Percentiles rank a stretch among this genome's conserved stretches.
phyloP scores from a whole-genome alignment of 345 rosid species.

The Geranium brycei region DNA sequence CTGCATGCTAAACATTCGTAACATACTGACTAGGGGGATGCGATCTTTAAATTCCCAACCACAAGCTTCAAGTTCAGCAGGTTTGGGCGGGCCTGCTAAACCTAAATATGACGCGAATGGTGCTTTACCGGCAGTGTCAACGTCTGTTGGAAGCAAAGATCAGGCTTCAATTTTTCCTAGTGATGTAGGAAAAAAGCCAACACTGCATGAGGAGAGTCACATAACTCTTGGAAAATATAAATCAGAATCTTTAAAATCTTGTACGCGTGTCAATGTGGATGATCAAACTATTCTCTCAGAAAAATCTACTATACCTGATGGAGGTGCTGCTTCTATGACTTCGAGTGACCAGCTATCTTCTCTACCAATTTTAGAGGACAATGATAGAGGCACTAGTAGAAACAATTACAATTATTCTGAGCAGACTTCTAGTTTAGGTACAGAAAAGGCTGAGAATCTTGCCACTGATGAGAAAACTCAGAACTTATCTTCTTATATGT shows the following conservation, averaged over 20 bases:
- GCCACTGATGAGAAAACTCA: slow-evolving; percentile 7
- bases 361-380: slow-evolving; percentile 6
- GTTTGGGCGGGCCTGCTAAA: slow-evolving; percentile 15
- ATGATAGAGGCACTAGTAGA: slow-evolving; percentile 9
- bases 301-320: slow-evolving; percentile 10
- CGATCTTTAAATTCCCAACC: slow-evolving; percentile 28
- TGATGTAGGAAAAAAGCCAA: slow-evolving; percentile 13
- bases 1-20: neutral
- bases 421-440: slow-evolving; percentile 1
- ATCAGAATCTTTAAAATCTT: slow-evolving; percentile 12
- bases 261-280: slow-evolving; percentile 7
- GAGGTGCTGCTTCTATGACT: slow-evolving; percentile 1
- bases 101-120: slow-evolving; percentile 15
- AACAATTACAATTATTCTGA: neutral
- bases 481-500: neutral
- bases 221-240: slow-evolving; percentile 14
- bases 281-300: slow-evolving; percentile 1
- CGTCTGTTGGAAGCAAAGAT: slow-evolving; percentile 8
- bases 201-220: neutral
- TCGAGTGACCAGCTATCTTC: slow-evolving; percentile 6
- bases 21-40: no score
- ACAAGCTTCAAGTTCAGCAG: slow-evolving; percentile 11
- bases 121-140: slow-evolving; percentile 2
- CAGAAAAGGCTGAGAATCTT: slow-evolving; percentile 12
- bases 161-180: slow-evolving; percentile 8